Percentiles rank a stretch among this genome's conserved stretches.
These are phyloP conservation scores for Tephrocybe rancida DNA, from an alignment of 768 basidiomycete species.

Conservation along the genomic window DNA sequence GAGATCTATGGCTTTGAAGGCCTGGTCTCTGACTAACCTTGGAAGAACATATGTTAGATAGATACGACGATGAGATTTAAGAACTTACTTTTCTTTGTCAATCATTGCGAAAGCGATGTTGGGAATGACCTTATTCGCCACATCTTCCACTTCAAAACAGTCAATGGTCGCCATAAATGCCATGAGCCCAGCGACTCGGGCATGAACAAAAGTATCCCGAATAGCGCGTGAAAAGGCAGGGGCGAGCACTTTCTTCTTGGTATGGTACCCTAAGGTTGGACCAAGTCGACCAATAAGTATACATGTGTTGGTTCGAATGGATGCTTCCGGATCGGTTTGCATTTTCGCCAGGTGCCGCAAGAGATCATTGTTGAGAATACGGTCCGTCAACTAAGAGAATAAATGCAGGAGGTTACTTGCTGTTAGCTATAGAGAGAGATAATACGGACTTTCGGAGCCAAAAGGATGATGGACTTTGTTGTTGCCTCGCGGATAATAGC, in stretches of 20 bases:
- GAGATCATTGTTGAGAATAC: constrained; percentile 95
- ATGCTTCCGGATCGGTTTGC: constrained; percentile 91
- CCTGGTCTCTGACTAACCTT: constrained; percentile 93
- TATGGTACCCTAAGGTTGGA: constrained; percentile 81
- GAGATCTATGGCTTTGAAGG: constrained; percentile 89
- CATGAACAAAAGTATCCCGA: constrained; percentile 91
- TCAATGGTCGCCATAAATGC: constrained; percentile 94
- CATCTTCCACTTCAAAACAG: constrained; percentile 84
- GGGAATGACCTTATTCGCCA: constrained; percentile 89
- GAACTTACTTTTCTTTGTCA: constrained; percentile 86
- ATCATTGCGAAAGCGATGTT: constrained; percentile 78
- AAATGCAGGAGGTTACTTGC: not conserved
- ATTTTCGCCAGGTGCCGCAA: constrained; percentile 90
- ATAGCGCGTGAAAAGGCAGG: constrained; percentile 91
- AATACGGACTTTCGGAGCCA: constrained; percentile 75
- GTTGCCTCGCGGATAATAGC: constrained; percentile 95
- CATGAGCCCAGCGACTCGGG: constrained; percentile 92
- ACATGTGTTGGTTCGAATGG: constrained; percentile 96
- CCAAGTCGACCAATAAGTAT: constrained; percentile 93
- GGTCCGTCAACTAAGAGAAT: constrained; percentile 71
- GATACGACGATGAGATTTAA: not conserved
- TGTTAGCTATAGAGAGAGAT: not conserved
- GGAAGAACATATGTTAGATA: not conserved
- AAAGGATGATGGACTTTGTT: constrained; percentile 79
- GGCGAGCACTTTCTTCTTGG: constrained; percentile 95